Evolutionary conservation across 1,284 basidiomycete genomes (phyloP).

Genomic region (Tremellales sp.): DNA sequence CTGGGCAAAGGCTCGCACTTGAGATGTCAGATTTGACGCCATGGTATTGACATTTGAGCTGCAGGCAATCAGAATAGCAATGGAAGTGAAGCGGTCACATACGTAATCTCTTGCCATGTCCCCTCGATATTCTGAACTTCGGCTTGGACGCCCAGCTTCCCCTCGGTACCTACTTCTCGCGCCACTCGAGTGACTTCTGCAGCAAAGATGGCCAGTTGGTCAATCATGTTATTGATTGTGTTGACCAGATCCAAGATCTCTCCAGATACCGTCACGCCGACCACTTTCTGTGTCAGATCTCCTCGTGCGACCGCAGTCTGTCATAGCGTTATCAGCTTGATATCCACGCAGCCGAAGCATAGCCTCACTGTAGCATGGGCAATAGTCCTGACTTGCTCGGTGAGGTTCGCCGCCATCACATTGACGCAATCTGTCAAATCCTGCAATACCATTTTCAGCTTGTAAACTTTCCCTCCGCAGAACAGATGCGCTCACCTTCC

Average conservation of each 20-base stretch:
- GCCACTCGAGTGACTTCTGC: slow-evolving; percentile 94
- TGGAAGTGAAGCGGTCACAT: no score
- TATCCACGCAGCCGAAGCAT: background rate
- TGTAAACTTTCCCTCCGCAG: background rate
- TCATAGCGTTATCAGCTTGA: background rate
- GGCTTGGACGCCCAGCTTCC: slow-evolving; percentile 94
- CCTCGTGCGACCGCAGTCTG: slow-evolving; percentile 90
- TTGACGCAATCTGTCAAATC: slow-evolving; percentile 93
- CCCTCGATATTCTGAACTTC: slow-evolving; percentile 96
- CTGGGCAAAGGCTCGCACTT: slow-evolving; percentile 98
- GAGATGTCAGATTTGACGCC: slow-evolving; percentile 92
- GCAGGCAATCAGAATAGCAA: slow-evolving; percentile 6
- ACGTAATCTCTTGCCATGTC: slow-evolving; percentile 99
- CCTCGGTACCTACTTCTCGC: slow-evolving; percentile 90
- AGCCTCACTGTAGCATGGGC: slow-evolving; percentile 68
- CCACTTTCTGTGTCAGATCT: slow-evolving; percentile 90
- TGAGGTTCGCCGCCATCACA: slow-evolving; percentile 63
- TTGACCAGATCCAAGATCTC: slow-evolving; percentile 87
- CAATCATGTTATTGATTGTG: slow-evolving; percentile 88
- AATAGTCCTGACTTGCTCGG: slow-evolving; percentile 88
- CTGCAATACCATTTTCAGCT: slow-evolving; percentile 26
- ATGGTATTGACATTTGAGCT: slow-evolving; percentile 88
- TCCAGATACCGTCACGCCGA: slow-evolving; percentile 85
- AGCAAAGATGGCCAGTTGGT: slow-evolving; percentile 89
- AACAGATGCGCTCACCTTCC: slow-evolving; percentile 57